Percentiles rank a stretch among this genome's conserved stretches.
Evolutionary conservation across 2,329 filamentous ascomycete genomes (phyloP).

Genomic region (Cladosporium sp.): DNA sequence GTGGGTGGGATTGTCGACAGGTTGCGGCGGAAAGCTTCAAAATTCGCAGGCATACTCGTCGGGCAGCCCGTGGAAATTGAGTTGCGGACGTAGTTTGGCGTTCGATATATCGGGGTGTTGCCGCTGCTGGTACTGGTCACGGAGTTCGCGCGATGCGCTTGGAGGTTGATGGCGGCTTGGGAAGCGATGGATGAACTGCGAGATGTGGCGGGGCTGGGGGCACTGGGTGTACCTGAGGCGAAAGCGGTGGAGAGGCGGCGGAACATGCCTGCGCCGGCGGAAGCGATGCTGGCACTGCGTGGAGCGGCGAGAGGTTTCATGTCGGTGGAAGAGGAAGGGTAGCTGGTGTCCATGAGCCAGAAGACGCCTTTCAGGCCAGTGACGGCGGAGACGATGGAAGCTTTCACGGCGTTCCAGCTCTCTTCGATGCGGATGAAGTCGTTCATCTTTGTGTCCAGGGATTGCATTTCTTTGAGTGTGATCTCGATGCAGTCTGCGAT

Average conservation of each 20-base stretch:
- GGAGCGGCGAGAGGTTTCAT: conserved; percentile 20
- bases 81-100: conserved; percentile 41
- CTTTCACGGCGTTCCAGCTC: conserved; percentile 47
- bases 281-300: conserved; percentile 33
- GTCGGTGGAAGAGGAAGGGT: conserved; percentile 22
- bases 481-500: conserved; percentile 49
- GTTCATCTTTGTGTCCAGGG: conserved; percentile 44
- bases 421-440: conserved; percentile 52
- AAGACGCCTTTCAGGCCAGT: conserved; percentile 50
- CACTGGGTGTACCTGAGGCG: conserved; percentile 17
- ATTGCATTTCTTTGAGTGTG: conserved; percentile 44
- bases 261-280: conserved; percentile 34
- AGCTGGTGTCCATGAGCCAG: conserved; percentile 44
- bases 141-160: conserved; percentile 5
- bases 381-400: conserved; percentile 44
- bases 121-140: conserved; percentile 12
- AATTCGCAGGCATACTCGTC: conserved; percentile 40
- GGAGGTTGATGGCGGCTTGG: not conserved
- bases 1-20: conserved; percentile 47
- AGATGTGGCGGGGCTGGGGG: conserved; percentile 17
- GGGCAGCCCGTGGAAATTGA: conserved; percentile 43
- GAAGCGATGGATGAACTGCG: conserved; percentile 32
- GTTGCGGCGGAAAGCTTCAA: conserved; percentile 31
- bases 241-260: conserved; percentile 40
- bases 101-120: conserved; percentile 33